Evolutionary conservation across 768 basidiomycete genomes (phyloP).

Genomic region (Sporobolomyces pararoseus): DNA sequence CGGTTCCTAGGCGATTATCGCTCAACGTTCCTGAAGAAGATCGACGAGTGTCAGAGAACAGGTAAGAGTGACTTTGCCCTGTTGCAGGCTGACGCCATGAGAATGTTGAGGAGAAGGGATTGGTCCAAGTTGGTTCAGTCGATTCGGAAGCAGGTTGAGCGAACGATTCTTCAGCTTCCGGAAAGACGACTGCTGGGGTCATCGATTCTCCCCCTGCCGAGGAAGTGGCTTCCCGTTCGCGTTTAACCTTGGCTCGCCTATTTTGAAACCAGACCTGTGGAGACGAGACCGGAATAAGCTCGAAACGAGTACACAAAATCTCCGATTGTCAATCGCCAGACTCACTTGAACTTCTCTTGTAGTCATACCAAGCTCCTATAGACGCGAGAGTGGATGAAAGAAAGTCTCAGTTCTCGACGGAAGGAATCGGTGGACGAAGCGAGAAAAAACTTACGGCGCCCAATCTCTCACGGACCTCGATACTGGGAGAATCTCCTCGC

Average conservation of each 20-base stretch:
- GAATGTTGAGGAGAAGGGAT: no score
- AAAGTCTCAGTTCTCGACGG: no score
- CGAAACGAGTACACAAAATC: not conserved
- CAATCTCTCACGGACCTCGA: not conserved
- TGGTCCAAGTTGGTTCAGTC: no score
- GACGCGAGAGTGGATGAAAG: not conserved
- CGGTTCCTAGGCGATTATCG: no score
- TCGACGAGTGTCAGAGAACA: no score
- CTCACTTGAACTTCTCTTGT: constrained; percentile 1
- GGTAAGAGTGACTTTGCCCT: no score
- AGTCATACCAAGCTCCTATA: not conserved
- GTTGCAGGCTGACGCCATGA: no score
- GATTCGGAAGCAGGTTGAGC: no score
- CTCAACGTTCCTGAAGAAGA: no score
- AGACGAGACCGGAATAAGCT: not conserved
- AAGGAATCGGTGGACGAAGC: not conserved
- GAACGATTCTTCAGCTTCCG: no score
- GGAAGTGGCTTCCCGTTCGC: not conserved
- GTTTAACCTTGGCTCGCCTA: constrained; percentile 1
- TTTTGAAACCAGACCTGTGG: constrained; percentile 9
- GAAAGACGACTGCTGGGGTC: no score
- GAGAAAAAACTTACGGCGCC: not conserved
- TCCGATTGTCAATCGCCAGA: not conserved
- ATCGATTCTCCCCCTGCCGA: no score
- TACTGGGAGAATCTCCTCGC: not conserved